Evolutionary conservation across 2,329 filamentous ascomycete genomes (phyloP), one percentile per base, ranked within the genome.

Genomic region (Trichoderma sp.): DNA sequence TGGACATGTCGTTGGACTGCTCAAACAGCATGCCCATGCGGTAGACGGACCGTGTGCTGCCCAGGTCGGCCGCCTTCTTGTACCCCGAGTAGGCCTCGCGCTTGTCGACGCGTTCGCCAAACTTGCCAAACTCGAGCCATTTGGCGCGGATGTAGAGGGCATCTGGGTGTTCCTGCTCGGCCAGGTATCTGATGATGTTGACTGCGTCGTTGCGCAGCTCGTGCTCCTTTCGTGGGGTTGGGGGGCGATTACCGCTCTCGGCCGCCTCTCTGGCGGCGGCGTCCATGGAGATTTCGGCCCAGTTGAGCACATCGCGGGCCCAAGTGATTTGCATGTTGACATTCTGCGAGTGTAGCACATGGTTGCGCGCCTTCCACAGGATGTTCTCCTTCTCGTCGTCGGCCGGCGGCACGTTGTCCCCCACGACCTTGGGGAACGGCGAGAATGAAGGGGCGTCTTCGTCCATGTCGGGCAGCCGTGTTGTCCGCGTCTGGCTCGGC

Each of bases 21-120:
- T 99, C 97, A 83, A 95, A 98, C 75, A 98, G 93, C 96, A 98
- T 99, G 77, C 97, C 97, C 86, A 99, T 97, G 64, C 97, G 92
- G 84, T 99, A 99, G 84, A 98, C 95, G 24, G 97, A 95, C 79
- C 97, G 90, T 27, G 93, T 91, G 85, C 95, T 97, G 75, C 95
- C 95, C 80, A 94, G 92, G 80, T 95, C 93, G 35, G 95, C 93
- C n/a, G 97, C 94, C 80, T 93, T 89, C 77, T 92, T 91, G 85
- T 98, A 99, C 80, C 93, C 94, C 77, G 92, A 86, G 83, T 97
- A 98, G 8, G 97, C 96, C 85, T 98, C 96, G 81, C 96, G 95
- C 86, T 97, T 98, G 87, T 99, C 97, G 76, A 95, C 89, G 33
- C 95, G 91, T 83, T 93, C 92, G 53, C 95, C 95, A 82, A 98